phyloP scores from a whole-genome alignment of 257 asterid genomes.

The Nicotiana benthamiana region DNA sequence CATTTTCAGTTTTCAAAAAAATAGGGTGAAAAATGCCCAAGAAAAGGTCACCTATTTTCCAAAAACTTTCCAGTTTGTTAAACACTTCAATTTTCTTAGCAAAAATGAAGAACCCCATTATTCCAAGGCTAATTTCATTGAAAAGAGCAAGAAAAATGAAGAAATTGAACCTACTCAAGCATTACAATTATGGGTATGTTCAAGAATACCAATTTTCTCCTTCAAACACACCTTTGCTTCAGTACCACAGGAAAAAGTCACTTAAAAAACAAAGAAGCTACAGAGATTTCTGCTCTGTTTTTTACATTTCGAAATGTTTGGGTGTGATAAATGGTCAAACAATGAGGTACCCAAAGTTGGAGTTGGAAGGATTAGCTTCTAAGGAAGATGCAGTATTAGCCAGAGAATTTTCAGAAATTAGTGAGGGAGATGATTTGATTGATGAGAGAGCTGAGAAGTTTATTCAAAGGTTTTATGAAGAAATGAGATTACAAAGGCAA shows the following conservation, averaged over 20 bases:
- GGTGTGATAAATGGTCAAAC: slow-evolving; percentile 11
- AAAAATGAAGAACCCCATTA: slow-evolving; percentile 39
- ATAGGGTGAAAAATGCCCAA: slow-evolving; percentile 25
- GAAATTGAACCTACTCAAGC: slow-evolving; percentile 22
- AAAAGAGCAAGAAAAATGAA: slow-evolving; percentile 26
- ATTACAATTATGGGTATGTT: slow-evolving; percentile 31
- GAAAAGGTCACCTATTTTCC: slow-evolving; percentile 30
- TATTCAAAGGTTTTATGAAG: slow-evolving; percentile 64
- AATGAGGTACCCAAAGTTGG: slow-evolving; percentile 14
- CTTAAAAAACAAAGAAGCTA: slow-evolving; percentile 17
- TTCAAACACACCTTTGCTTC: slow-evolving; percentile 41
- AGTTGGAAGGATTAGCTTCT: slow-evolving; percentile 11
- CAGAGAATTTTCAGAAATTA: slow-evolving; percentile 10
- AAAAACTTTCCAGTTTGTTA: slow-evolving; percentile 30
- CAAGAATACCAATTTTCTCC: slow-evolving; percentile 66
- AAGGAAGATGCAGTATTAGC: slow-evolving; percentile 1
- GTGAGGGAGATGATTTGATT: slow-evolving; percentile 17
- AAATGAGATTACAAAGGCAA: slow-evolving; percentile 57
- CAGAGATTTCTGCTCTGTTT: slow-evolving; percentile 25
- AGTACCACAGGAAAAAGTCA: slow-evolving; percentile 6
- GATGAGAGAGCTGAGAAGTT: slow-evolving; percentile 79
- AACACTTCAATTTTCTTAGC: slow-evolving; percentile 36
- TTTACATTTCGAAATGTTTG: slow-evolving; percentile 32
- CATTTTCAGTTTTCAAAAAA: not conserved
- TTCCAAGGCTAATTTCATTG: slow-evolving; percentile 23